phyloP scores from a whole-genome alignment of 176 grass and related monocot species.

The Musa acuminata region DNA sequence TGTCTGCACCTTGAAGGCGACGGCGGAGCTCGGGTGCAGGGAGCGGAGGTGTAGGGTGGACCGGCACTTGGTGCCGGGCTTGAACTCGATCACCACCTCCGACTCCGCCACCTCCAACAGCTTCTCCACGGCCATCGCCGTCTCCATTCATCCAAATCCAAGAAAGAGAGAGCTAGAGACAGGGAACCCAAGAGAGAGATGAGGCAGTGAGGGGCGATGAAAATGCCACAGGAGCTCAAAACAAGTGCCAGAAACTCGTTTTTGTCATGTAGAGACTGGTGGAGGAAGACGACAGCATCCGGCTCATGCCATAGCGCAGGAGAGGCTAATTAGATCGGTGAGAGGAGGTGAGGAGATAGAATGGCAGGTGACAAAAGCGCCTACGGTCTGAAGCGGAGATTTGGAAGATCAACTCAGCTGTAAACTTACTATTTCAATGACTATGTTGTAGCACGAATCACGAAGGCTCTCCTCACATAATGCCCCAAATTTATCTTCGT shows the following conservation, averaged over 20 bases:
- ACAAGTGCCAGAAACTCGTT: not conserved
- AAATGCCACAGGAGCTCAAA: not conserved
- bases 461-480: no score
- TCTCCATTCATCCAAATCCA: not conserved
- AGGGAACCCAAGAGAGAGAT: not conserved
- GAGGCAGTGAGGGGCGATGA: not conserved
- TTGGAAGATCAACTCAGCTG: not conserved
- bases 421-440: no score
- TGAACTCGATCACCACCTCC: constrained; percentile 78
- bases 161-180: not conserved
- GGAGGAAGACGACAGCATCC: not conserved
- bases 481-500: no score
- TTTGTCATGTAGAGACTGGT: not conserved
- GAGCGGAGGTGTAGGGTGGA: constrained; percentile 64
- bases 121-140: constrained; percentile 18
- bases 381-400: not conserved
- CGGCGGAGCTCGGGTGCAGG: constrained; percentile 40
- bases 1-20: constrained; percentile 86
- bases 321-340: not conserved
- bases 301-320: not conserved
- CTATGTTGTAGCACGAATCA: no score
- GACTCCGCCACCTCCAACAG: constrained; percentile 51
- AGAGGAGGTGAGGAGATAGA: not conserved
- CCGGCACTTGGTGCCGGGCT: constrained; percentile 59
- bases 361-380: not conserved